These are phyloP conservation scores for Croton laevigatus DNA, from an alignment of 441 rosid species.

Conservation along the genomic window DNA sequence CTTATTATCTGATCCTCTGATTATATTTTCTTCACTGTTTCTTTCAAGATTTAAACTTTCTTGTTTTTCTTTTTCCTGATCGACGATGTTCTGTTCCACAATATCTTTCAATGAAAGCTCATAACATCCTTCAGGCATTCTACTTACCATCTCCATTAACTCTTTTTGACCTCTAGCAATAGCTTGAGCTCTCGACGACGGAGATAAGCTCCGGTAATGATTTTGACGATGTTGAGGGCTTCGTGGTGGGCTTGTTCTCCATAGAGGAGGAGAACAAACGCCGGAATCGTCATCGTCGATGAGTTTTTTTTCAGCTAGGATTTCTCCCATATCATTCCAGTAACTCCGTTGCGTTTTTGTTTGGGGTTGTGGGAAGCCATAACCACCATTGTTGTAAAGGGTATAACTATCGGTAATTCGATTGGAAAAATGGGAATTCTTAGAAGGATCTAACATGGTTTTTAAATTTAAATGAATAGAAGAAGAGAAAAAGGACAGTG, in stretches of 20 bases:
- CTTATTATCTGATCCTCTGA: slow-evolving; percentile 21
- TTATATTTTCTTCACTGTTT: background rate
- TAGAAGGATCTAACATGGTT: slow-evolving; percentile 44
- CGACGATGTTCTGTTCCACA: slow-evolving; percentile 42
- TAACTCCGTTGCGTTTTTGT: slow-evolving; percentile 18
- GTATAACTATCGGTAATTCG: slow-evolving; percentile 3
- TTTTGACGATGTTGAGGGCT: slow-evolving; percentile 38
- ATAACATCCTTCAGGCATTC: slow-evolving; percentile 85
- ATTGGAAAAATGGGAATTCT: slow-evolving; percentile 26
- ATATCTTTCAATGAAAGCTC: slow-evolving; percentile 81
- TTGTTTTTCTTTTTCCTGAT: slow-evolving; percentile 16
- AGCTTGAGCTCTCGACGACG: slow-evolving; percentile 61
- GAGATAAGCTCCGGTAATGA: slow-evolving; percentile 51
- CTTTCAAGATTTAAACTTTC: slow-evolving; percentile 21
- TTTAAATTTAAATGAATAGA: background rate
- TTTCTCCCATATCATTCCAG: slow-evolving; percentile 7
- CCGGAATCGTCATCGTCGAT: slow-evolving; percentile 46
- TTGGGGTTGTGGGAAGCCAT: slow-evolving; percentile 9
- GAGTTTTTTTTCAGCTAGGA: background rate
- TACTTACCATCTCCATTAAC: slow-evolving; percentile 91
- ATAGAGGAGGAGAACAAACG: slow-evolving; percentile 55
- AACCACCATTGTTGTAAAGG: background rate
- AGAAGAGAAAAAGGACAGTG: background rate
- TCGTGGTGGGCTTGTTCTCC: slow-evolving; percentile 51
- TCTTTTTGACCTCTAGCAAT: slow-evolving; percentile 79